These are phyloP conservation scores for Agaricus subrufescens DNA, from an alignment of 768 basidiomycete genomes.

Conservation along the genomic window DNA sequence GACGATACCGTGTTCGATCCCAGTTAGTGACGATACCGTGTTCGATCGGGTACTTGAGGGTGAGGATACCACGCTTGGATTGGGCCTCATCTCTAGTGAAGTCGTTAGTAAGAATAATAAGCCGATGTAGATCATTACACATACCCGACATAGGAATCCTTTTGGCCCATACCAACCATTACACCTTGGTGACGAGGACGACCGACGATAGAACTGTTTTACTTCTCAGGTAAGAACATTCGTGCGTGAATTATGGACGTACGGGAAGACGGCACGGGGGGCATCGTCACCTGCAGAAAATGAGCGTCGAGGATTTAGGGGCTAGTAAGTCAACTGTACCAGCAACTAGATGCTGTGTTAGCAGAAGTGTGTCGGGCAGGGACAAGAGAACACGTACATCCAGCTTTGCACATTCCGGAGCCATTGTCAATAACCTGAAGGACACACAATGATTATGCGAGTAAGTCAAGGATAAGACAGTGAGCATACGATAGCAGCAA, in stretches of 20 bases:
- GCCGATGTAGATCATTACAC: conserved; percentile 15
- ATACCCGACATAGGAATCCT: conserved; percentile 94
- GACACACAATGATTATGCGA: conserved; percentile 6
- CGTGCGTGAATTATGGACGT: conserved; percentile 28
- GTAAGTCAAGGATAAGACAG: conserved; percentile 25
- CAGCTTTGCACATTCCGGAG: conserved; percentile 99
- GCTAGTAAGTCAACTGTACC: conserved; percentile 33
- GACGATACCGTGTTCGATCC: conserved; percentile 92
- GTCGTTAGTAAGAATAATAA: conserved; percentile 68
- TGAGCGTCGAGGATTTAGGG: conserved; percentile 13
- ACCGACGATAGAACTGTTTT: conserved; percentile 79
- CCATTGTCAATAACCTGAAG: conserved; percentile 84
- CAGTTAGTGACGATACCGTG: conserved; percentile 97
- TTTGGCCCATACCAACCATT: conserved; percentile 97
- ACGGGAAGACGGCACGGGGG: conserved; percentile 94
- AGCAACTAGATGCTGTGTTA: conserved; percentile 47
- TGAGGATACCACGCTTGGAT: conserved; percentile 90
- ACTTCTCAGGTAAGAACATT: neutral
- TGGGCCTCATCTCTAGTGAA: conserved; percentile 89
- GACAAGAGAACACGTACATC: conserved; percentile 57
- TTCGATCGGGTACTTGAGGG: conserved; percentile 89
- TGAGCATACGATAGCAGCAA: conserved; percentile 44
- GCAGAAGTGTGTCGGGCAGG: conserved; percentile 7
- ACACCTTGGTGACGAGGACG: conserved; percentile 93
- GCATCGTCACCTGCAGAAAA: conserved; percentile 73